phyloP scores from a whole-genome alignment of 2,329 filamentous ascomycete species.

The Pseudogymnoascus verrucosus region DNA sequence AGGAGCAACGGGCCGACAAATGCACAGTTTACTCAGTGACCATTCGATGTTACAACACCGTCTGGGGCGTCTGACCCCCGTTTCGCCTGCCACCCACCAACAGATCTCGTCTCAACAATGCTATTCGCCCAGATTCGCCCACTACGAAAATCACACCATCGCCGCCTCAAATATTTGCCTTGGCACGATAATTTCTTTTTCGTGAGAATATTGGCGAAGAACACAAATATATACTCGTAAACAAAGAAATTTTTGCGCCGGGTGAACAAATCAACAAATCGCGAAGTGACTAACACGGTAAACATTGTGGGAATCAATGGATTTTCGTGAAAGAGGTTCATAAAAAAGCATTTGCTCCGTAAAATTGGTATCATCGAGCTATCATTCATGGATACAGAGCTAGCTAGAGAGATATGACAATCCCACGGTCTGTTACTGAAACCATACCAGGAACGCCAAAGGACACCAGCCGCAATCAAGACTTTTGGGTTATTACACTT shows the following conservation, averaged over 20 bases:
- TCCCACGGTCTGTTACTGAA: slow-evolving; percentile 8
- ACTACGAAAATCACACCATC: slow-evolving; percentile 5
- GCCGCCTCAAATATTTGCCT: neutral
- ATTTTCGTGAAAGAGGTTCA: neutral
- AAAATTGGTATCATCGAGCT: slow-evolving; percentile 27
- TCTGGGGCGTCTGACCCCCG: slow-evolving; percentile 1
- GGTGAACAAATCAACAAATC: neutral
- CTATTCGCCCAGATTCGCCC: neutral
- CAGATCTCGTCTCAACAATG: neutral
- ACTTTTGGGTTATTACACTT: slow-evolving; percentile 33
- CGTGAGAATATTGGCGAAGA: neutral
- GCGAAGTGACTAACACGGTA: neutral
- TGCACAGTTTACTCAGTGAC: neutral
- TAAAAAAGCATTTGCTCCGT: slow-evolving; percentile 7
- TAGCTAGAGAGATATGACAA: slow-evolving; percentile 18
- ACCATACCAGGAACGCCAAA: slow-evolving; percentile 26
- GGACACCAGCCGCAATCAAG: slow-evolving; percentile 18
- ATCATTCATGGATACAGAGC: slow-evolving; percentile 24
- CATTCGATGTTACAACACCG: neutral
- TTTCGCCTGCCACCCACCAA: neutral
- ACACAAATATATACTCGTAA: neutral
- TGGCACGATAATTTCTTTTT: slow-evolving; percentile 8
- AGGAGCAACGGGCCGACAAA: neutral
- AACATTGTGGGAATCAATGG: neutral
- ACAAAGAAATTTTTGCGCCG: neutral